Percentiles rank a stretch among this genome's conserved stretches.
Conservation (phyloP, 768 basidiomycete species). For the Fomitopsis serialis region DNA sequence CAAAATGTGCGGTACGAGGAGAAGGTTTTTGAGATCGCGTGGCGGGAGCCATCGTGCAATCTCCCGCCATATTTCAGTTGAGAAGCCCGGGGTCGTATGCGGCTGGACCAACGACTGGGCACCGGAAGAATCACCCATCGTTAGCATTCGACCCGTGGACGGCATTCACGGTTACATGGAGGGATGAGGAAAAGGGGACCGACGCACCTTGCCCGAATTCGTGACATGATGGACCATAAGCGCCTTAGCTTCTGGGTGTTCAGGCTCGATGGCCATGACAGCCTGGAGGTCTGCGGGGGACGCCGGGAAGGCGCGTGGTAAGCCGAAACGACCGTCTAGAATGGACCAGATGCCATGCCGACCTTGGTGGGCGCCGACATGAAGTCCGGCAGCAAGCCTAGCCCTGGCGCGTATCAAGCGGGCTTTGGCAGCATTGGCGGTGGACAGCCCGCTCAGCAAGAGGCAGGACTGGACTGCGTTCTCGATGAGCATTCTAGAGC, state of each 20-base stretch:
- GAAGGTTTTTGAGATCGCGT: conserved; percentile 57
- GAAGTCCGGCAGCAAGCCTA: conserved; percentile 54
- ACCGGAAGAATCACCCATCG: conserved; percentile 3
- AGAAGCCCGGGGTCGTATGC: conserved; percentile 47
- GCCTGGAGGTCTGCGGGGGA: conserved; percentile 53
- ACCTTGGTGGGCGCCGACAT: conserved; percentile 66
- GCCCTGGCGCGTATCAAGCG: conserved; percentile 63
- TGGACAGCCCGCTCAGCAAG: conserved; percentile 46
- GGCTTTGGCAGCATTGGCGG: conserved; percentile 51
- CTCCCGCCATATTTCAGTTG: conserved; percentile 68
- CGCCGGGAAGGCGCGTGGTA: neutral
- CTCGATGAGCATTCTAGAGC: conserved; percentile 60
- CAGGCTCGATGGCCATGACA: conserved; percentile 55
- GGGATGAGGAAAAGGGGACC: neutral
- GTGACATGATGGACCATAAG: conserved; percentile 52
- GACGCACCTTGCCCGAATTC: conserved; percentile 51
- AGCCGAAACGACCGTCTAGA: conserved; percentile 14
- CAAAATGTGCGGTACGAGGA: conserved; percentile 59
- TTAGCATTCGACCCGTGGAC: neutral
- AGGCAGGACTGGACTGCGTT: conserved; percentile 72
- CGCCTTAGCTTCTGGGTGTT: conserved; percentile 62
- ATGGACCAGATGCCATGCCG: conserved; percentile 15
- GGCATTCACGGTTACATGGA: conserved; percentile 3
- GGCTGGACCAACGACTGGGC: conserved; percentile 30
- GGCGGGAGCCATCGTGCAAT: conserved; percentile 58